Conservation (phyloP, 1,284 basidiomycete genomes). For the Fomitopsis schrenkii region DNA sequence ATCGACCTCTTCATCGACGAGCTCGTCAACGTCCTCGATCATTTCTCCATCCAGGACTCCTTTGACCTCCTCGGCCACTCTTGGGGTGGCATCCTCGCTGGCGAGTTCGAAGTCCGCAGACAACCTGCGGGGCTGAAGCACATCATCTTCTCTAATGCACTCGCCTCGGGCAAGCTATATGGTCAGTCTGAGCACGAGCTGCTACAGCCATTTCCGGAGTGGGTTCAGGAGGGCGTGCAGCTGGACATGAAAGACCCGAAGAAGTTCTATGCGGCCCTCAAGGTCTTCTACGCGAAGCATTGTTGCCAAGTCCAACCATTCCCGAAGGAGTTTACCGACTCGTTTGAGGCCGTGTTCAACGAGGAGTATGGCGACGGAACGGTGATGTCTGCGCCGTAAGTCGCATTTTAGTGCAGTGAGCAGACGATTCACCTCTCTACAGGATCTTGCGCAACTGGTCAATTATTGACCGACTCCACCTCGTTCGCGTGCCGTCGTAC, state of each 20-base stretch:
- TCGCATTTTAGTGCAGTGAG: background rate
- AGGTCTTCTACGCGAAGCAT: constrained; percentile 17
- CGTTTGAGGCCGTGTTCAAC: constrained; percentile 12
- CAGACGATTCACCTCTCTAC: background rate
- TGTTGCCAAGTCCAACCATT: constrained; percentile 19
- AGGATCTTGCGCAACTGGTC: constrained; percentile 22
- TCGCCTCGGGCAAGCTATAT: constrained; percentile 20
- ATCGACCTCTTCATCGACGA: constrained; percentile 18
- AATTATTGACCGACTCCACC: constrained; percentile 20
- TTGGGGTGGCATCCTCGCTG: constrained; percentile 32
- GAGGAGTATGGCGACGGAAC: constrained; percentile 17
- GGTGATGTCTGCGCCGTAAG: constrained; percentile 17
- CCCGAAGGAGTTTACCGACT: constrained; percentile 17
- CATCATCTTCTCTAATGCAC: constrained; percentile 25
- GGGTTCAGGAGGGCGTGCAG: constrained; percentile 19
- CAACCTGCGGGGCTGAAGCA: constrained; percentile 26
- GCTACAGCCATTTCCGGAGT: constrained; percentile 16
- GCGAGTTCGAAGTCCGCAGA: constrained; percentile 18
- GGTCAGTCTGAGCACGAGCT: constrained; percentile 13
- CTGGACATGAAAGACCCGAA: constrained; percentile 19
- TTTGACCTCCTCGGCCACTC: constrained; percentile 33
- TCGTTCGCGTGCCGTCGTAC: constrained; percentile 22
- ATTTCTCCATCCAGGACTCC: constrained; percentile 22
- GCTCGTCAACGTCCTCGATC: constrained; percentile 22
- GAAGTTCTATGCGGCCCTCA: constrained; percentile 21